Conservation (phyloP, 192 early-diverging fungal species). For the Coemansia sp. region DNA sequence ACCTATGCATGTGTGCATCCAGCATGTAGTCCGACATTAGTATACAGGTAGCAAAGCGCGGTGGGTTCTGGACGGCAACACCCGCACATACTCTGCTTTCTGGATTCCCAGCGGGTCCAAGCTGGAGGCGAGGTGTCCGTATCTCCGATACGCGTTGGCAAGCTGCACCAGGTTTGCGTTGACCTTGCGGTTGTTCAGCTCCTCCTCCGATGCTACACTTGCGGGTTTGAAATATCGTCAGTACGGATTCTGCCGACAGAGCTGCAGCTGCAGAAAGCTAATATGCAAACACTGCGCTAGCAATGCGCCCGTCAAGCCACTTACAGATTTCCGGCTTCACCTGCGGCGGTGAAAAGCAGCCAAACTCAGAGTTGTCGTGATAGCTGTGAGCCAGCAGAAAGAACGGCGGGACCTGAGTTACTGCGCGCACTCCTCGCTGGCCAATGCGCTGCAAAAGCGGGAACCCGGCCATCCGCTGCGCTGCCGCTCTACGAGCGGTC, state of each 20-base stretch:
- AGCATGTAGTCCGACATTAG: too few species aligned
- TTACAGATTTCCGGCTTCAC: conserved; percentile 27
- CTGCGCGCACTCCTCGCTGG: conserved; percentile 7
- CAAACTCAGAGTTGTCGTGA: conserved; percentile 42
- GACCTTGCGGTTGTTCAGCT: conserved; percentile 75
- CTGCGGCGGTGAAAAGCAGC: conserved; percentile 23
- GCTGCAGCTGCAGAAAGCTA: not conserved
- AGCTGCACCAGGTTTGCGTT: conserved; percentile 81
- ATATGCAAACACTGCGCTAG: not conserved
- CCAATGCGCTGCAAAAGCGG: conserved; percentile 10
- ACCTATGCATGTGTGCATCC: too few species aligned
- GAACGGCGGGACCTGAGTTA: conserved; percentile 6
- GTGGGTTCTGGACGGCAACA: too few species aligned
- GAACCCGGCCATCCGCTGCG: conserved; percentile 10
- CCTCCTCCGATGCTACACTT: conserved; percentile 44
- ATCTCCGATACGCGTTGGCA: conserved; percentile 70
- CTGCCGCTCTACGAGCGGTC: conserved; percentile 25
- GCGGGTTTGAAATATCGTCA: too few species aligned
- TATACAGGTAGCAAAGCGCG: too few species aligned
- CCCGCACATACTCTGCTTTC: conserved; percentile 50
- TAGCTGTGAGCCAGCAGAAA: conserved; percentile 19
- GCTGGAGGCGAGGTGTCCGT: conserved; percentile 76
- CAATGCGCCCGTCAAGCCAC: conserved; percentile 5
- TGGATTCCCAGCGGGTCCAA: conserved; percentile 82
- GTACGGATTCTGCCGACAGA: not conserved